Base-by-base conservation (phyloP, 768 basidiomycete species). In the Glaciozyma martinii region DNA sequence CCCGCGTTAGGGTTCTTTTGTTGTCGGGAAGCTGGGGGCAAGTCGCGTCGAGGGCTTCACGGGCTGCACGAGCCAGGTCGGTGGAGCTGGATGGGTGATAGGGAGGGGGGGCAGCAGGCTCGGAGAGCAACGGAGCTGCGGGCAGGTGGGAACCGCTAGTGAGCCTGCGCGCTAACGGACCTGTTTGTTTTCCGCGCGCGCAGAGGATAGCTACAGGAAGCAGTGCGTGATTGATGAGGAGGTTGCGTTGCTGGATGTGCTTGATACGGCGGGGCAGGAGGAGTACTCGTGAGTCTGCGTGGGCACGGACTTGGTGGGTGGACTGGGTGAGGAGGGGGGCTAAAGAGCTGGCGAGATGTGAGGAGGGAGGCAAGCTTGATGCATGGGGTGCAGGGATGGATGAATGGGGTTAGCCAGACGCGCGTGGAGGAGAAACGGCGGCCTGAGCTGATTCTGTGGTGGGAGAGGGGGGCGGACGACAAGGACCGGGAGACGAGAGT, bases 201-300 rank as follows among this genome's bases (percentile, higher is more conserved):
- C 18, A 43, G 58, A 33, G 91, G 92, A 98, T 76, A 95, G 92
- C 53, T 98, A 97, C 79, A 82, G 94, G 70, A 98, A 80, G 67
- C 80, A 80, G 67, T 76, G 77, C 62, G 76, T 79, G 59, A 77
- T 81, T 44, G 79, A 80, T 66, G 78, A 78, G 27, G 80, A 80
- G 70, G 78, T 78, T 16, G 79, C 80, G 0, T 68, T 78, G 44
- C 72, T 81, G 27, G 80, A 81, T 62, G 79, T 81, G 19, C 74
- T 81, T n/a, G 80, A 81, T 64, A 81, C 80, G 5, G 80, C 80
- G 1, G 80, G 80, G 13, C 80, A 81, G 77, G 94, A 98, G 77
- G 94, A 98, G 81, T 98, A 97, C 74, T 90, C 90, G 90, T 91
- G 63, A 61, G 87, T 82, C 37, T 9, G 8, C 4, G 10, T 2